Percentiles rank a stretch among this genome's conserved stretches.
These are phyloP conservation scores for Lactarius deliciosus DNA, from an alignment of 768 basidiomycete species.

Conservation along the genomic window DNA sequence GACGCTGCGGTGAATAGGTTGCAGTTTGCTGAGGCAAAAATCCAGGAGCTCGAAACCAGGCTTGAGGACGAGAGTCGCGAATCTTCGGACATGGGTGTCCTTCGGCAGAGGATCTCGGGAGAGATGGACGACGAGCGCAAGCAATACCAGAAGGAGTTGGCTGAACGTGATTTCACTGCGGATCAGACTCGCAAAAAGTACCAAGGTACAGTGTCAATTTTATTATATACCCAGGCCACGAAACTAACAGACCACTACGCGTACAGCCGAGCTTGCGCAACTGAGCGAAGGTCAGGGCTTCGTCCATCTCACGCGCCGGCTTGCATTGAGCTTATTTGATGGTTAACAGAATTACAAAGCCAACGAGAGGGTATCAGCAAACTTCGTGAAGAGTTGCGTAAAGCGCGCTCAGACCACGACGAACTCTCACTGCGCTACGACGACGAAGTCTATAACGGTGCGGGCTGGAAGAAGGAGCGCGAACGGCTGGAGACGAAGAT, in stretches of 20 bases:
- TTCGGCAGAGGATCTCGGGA: slow-evolving; percentile 67
- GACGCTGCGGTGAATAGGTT: slow-evolving; percentile 52
- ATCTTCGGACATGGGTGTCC: slow-evolving; percentile 59
- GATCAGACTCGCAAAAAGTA: slow-evolving; percentile 87
- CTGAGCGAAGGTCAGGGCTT: slow-evolving; percentile 64
- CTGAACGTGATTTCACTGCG: slow-evolving; percentile 71
- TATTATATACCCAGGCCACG: neutral
- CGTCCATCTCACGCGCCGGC: neutral
- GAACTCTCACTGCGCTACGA: slow-evolving; percentile 72
- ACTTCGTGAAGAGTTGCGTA: slow-evolving; percentile 77
- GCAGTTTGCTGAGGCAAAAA: slow-evolving; percentile 49
- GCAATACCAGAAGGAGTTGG: slow-evolving; percentile 76
- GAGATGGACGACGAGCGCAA: slow-evolving; percentile 78
- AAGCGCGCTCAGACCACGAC: slow-evolving; percentile 72
- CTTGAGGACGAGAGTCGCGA: slow-evolving; percentile 69
- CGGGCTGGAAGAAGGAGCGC: slow-evolving; percentile 85
- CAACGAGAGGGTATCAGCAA: slow-evolving; percentile 75
- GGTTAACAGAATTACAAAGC: slow-evolving; percentile 62
- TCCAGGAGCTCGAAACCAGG: slow-evolving; percentile 59
- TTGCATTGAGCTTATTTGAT: neutral
- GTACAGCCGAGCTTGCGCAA: slow-evolving; percentile 69
- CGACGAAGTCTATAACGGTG: slow-evolving; percentile 73
- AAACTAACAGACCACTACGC: slow-evolving; percentile 3
- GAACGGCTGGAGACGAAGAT: slow-evolving; percentile 86
- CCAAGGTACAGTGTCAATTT: slow-evolving; percentile 52